phyloP scores from a whole-genome alignment of 2,329 filamentous ascomycete genomes.

The Ascochyta lentis region DNA sequence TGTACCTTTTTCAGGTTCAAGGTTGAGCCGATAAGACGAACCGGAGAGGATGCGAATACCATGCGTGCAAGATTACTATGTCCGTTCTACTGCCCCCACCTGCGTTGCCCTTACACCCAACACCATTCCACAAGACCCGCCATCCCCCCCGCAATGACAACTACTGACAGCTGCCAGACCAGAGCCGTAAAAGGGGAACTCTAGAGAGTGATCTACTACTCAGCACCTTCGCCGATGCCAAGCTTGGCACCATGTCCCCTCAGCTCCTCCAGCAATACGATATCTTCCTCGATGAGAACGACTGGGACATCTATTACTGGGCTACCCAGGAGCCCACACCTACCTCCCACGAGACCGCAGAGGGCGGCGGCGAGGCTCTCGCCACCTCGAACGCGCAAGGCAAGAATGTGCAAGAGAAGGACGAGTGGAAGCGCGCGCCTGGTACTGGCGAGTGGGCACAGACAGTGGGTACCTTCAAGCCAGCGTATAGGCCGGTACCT shows the following conservation, averaged over 20 bases:
- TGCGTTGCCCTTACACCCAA: neutral
- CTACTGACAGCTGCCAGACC: constrained; percentile 65
- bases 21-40: constrained; percentile 85
- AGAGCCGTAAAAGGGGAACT: constrained; percentile 94
- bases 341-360: constrained; percentile 63
- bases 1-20: constrained; percentile 72
- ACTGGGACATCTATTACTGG: constrained; percentile 99
- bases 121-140: neutral
- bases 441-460: constrained; percentile 90
- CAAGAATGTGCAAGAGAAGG: constrained; percentile 52
- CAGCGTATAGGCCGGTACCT: constrained; percentile 90
- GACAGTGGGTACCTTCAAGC: constrained; percentile 92
- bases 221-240: constrained; percentile 86
- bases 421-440: constrained; percentile 59
- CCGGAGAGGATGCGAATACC: constrained; percentile 82
- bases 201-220: constrained; percentile 95
- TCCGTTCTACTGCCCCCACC: constrained; percentile 47
- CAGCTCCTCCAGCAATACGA: constrained; percentile 85
- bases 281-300: constrained; percentile 94
- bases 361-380: constrained; percentile 56
- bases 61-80: constrained; percentile 87
- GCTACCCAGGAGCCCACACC: constrained; percentile 80
- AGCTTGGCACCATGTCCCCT: constrained; percentile 76
- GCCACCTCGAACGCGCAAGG: constrained; percentile 56
- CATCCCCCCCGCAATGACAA: neutral